Evolutionary conservation across 139 green algal genomes (phyloP).

Genomic region (Zygnema cylindricum): DNA sequence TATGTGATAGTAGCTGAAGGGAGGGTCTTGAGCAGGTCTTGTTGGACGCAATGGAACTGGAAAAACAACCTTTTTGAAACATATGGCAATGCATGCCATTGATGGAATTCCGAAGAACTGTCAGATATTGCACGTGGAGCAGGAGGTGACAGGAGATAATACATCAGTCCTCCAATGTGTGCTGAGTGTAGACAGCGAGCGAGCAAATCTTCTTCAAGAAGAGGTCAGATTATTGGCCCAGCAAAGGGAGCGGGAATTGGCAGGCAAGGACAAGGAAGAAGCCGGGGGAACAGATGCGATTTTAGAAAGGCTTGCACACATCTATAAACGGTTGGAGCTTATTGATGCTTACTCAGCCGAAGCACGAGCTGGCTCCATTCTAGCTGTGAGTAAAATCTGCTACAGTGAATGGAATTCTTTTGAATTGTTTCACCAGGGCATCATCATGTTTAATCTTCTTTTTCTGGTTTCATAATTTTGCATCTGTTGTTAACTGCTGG

Average conservation of each 20-base stretch:
- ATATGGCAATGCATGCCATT: slow-evolving; percentile 61
- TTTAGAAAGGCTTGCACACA: slow-evolving; percentile 37
- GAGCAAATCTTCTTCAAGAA: slow-evolving; percentile 56
- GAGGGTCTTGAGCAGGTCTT: slow-evolving; percentile 64
- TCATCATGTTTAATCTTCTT: too few relatives aligned
- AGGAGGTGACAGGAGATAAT: slow-evolving; percentile 66
- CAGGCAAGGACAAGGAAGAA: background rate
- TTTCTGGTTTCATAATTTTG: too few relatives aligned
- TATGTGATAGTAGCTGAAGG: too few relatives aligned
- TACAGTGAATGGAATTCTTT: too few relatives aligned
- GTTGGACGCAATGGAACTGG: slow-evolving; percentile 68
- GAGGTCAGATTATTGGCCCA: slow-evolving; percentile 52
- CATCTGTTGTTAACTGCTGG: too few relatives aligned
- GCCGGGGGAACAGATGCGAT: slow-evolving; percentile 22
- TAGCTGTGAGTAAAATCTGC: slow-evolving; percentile 63
- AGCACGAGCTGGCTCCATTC: slow-evolving; percentile 62
- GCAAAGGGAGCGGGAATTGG: background rate
- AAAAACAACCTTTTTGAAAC: slow-evolving; percentile 68
- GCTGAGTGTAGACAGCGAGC: slow-evolving; percentile 63
- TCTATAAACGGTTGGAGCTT: slow-evolving; percentile 72
- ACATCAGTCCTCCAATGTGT: slow-evolving; percentile 67
- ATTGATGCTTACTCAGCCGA: slow-evolving; percentile 67
- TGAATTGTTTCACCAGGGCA: too few relatives aligned
- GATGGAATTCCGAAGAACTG: slow-evolving; percentile 53
- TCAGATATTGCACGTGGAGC: slow-evolving; percentile 70